A percentile compares a stretch with the other conserved stretches of the same genome.
These are phyloP conservation scores for Marsdenia floribunda DNA, from an alignment of 257 asterid genomes.

Conservation along the genomic window DNA sequence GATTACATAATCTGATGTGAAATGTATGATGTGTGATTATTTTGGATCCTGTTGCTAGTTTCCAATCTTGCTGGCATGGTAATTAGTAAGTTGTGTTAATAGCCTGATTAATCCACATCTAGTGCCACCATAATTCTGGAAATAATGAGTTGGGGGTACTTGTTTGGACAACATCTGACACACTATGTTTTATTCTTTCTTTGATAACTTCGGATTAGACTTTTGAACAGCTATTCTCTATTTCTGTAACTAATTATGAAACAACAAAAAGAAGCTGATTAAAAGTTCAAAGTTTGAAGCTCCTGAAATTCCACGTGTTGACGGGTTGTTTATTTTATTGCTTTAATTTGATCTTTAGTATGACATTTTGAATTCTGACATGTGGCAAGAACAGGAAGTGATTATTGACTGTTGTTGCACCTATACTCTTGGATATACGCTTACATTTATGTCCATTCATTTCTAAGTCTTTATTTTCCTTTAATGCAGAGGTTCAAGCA, in stretches of 20 bases:
- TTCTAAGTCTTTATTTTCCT: not conserved
- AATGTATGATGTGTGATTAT: not conserved
- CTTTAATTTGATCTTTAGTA: not conserved
- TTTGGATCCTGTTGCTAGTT: not conserved
- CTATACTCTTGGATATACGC: not conserved
- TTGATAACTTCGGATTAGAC: not conserved
- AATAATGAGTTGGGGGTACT: too few species aligned
- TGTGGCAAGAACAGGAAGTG: not conserved
- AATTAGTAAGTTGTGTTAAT: not conserved
- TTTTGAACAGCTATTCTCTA: not conserved
- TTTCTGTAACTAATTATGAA: not conserved
- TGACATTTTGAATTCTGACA: not conserved
- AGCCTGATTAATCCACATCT: not conserved
- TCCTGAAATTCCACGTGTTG: not conserved
- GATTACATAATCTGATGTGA: not conserved
- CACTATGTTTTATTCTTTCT: not conserved
- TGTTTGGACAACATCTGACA: too few species aligned
- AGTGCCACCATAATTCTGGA: not conserved
- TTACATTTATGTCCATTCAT: not conserved
- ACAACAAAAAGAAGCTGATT: not conserved
- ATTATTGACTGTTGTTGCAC: not conserved
- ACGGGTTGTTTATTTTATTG: not conserved
- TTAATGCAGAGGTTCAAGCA: conserved; percentile 51
- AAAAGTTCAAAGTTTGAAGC: not conserved
- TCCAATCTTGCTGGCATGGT: not conserved